Evolutionary conservation across 2,329 filamentous ascomycete genomes (phyloP), one percentile per base, ranked within the genome.

Genomic region (Sclerotinia glacialis): DNA sequence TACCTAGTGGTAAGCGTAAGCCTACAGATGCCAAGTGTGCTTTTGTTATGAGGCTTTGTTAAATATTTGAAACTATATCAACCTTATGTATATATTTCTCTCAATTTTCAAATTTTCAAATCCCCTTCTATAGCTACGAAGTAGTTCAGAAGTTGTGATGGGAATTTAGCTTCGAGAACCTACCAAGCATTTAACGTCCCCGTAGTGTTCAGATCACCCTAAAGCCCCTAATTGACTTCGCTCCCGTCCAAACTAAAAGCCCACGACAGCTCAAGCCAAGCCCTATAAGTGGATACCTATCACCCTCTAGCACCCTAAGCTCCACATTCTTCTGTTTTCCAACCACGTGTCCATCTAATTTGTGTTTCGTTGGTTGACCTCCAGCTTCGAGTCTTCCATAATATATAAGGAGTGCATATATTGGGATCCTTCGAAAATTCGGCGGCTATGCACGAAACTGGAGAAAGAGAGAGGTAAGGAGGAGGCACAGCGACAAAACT

Each of bases 231-330:
- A 4, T 34, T 34, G 50, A 34, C 28, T 53, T 53, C 28, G n/a
- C 18, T 40, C 12, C 53, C 31, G 21, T 40, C 31, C 21, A 55
- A 55, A 37, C 12, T 6, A 16, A 37, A 37, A 34, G 18, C 28
- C n/a, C 18, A 12, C 11, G 12, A 47, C 28, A 60, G 44, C 31
- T 12, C 4, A n/a, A 16, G 56, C 56, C 56, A 60, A 60, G 28
- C 28, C 56, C 56, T 60, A 47, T 5, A 34, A 18, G 56, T 60
- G 56, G 56, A 60, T 60, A 23, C 26, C 26, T 23, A 44, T 8
- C 26, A 7, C 40, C n/a, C 53, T 55, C 26, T 23, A 44, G 5
- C 26, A 7, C 40, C n/a, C 53, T 55, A 34, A 40, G 52, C 34
- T 7, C 23, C 23, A 9, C 26, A 12, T 26, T 42, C 9, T 31